A percentile compares a stretch with the other conserved stretches of the same genome.
phyloP scores from a whole-genome alignment of 768 basidiomycete genomes.

The Suillus occidentalis region DNA sequence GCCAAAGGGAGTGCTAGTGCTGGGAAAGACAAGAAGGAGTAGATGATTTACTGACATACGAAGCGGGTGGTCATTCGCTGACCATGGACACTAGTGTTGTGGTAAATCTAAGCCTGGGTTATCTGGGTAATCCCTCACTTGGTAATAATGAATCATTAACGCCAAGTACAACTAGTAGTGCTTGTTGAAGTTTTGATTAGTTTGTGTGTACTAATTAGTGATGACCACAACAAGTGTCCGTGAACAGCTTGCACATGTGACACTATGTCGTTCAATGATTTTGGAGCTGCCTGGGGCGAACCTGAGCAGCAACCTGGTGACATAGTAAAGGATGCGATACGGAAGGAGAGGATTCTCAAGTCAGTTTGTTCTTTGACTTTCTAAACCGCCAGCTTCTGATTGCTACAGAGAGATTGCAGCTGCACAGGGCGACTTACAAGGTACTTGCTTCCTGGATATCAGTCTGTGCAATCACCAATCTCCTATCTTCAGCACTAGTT shows the following conservation, averaged over 20 bases:
- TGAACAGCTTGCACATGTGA: not conserved
- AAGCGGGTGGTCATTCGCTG: not conserved
- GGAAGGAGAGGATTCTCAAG: constrained; percentile 56
- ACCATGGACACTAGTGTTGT: not conserved
- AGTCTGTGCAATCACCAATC: not conserved
- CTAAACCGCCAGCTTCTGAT: constrained; percentile 4
- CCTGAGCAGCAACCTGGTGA: constrained; percentile 39
- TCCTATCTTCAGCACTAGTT: constrained; percentile 54
- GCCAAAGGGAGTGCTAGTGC: constrained; percentile 17
- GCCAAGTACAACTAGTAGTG: not conserved
- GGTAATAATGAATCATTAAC: not conserved
- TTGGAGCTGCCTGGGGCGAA: constrained; percentile 51
- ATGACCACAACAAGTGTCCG: not conserved
- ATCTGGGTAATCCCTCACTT: not conserved
- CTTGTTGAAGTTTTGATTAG: not conserved
- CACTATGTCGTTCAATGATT: constrained; percentile 47
- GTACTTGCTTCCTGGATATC: constrained; percentile 36
- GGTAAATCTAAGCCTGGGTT: not conserved
- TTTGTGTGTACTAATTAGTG: not conserved
- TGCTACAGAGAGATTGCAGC: constrained; percentile 66
- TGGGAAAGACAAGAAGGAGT: constrained; percentile 35
- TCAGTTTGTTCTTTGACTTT: not conserved
- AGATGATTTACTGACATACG: constrained; percentile 4
- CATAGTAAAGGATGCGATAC: constrained; percentile 72
- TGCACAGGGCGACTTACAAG: constrained; percentile 74